Evolutionary conservation across 371 early-diverging fungal genomes (phyloP).

Genomic region (Blyttiomyces sp.): DNA sequence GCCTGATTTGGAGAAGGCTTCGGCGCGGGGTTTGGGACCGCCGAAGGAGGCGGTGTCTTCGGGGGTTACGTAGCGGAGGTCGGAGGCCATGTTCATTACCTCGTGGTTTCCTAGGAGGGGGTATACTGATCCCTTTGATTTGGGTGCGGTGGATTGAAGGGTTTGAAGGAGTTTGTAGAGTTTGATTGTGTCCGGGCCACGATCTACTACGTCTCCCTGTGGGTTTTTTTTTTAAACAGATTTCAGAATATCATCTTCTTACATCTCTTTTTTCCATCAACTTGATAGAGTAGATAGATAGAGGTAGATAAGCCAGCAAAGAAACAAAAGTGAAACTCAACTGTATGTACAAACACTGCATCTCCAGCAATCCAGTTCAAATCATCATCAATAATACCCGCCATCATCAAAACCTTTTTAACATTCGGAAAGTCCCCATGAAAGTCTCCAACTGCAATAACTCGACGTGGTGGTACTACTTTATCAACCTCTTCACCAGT

Average conservation of each 20-base stretch:
- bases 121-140: not conserved
- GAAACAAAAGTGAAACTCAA: too few species aligned
- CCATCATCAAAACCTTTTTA: conserved; percentile 56
- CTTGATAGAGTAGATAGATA: not conserved
- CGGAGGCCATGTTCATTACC: conserved; percentile 64
- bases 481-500: too few species aligned
- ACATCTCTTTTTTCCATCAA: not conserved
- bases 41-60: conserved; percentile 68
- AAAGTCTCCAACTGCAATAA: conserved; percentile 63
- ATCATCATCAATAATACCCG: conserved; percentile 56
- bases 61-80: conserved; percentile 68
- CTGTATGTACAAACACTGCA: conserved; percentile 54
- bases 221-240: not conserved
- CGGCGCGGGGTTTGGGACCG: conserved; percentile 43
- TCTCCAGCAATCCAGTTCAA: conserved; percentile 61
- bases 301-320: too few species aligned
- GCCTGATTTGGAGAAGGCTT: conserved; percentile 60
- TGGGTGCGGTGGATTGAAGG: conserved; percentile 18
- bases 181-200: conserved; percentile 68
- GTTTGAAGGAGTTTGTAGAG: conserved; percentile 56
- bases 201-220: conserved; percentile 72
- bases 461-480: too few species aligned
- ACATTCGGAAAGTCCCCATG: conserved; percentile 68
- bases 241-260: not conserved
- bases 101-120: conserved; percentile 57